phyloP scores from a whole-genome alignment of 2,329 filamentous ascomycete species.

The Aspergillus texensis region DNA sequence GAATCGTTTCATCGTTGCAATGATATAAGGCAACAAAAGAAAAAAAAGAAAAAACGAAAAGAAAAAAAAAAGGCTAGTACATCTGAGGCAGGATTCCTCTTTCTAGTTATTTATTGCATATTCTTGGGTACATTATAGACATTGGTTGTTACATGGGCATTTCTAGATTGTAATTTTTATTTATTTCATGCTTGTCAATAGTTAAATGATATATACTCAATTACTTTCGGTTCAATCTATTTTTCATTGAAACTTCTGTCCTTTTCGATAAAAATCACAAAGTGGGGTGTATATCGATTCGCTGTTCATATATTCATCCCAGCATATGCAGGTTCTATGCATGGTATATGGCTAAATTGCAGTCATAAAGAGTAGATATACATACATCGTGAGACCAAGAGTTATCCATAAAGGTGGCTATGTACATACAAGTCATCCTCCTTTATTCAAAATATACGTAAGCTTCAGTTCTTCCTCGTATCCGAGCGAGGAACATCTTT shows the following conservation, averaged over 20 bases:
- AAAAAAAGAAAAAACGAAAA: not conserved
- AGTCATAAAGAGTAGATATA: not conserved
- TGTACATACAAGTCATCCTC: not conserved
- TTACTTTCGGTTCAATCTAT: not conserved
- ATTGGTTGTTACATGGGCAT: not conserved
- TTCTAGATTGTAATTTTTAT: not conserved
- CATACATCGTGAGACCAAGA: not conserved
- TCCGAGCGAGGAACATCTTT: constrained; percentile 21
- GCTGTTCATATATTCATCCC: not conserved
- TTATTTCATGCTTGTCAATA: not conserved
- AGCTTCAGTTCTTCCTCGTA: not conserved
- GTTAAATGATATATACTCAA: not conserved
- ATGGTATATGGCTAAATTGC: not conserved
- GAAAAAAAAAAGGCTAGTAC: not conserved
- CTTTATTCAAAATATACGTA: not conserved
- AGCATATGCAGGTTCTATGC: not conserved
- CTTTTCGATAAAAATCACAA: not conserved
- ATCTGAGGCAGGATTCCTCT: not conserved
- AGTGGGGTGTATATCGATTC: not conserved
- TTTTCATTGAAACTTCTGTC: not conserved
- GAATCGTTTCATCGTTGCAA: constrained; percentile 12
- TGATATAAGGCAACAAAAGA: not conserved
- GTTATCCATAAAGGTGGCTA: not conserved
- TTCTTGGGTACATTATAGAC: not conserved
- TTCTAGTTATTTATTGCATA: not conserved